A percentile compares a stretch with the other conserved stretches of the same genome.
phyloP scores from a whole-genome alignment of 352 stramenopile species.

The Aphanomyces euteiches region DNA sequence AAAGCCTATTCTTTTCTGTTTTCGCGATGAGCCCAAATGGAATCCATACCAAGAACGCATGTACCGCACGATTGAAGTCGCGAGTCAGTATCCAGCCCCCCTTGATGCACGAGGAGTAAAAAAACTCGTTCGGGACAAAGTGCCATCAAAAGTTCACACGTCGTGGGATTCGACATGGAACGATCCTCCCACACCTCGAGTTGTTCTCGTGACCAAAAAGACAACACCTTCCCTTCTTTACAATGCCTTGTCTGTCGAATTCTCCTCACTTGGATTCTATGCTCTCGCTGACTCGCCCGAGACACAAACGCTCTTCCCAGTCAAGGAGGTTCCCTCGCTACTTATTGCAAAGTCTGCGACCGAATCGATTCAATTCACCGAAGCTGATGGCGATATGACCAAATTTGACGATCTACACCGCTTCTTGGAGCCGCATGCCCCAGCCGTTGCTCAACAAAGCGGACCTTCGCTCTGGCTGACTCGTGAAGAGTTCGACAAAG shows the following conservation, averaged over 20 bases:
- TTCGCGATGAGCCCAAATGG: constrained; percentile 54
- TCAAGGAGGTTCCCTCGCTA: constrained; percentile 47
- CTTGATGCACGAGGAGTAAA: constrained; percentile 54
- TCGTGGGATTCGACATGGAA: constrained; percentile 31
- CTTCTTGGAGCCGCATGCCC: constrained; percentile 42
- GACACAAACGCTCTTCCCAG: constrained; percentile 36
- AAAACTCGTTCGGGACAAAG: constrained; percentile 56
- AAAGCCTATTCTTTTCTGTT: constrained; percentile 54
- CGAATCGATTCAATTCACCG: constrained; percentile 35
- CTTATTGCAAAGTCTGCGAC: constrained; percentile 45
- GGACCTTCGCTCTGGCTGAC: constrained; percentile 38
- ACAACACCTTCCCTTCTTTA: constrained; percentile 55
- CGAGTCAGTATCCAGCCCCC: constrained; percentile 38
- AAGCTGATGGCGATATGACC: constrained; percentile 45
- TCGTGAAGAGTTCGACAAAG: constrained; percentile 46
- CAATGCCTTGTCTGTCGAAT: constrained; percentile 56
- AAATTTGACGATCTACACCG: constrained; percentile 51
- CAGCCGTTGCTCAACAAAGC: constrained; percentile 28
- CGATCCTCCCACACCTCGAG: constrained; percentile 31
- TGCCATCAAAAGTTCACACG: constrained; percentile 51
- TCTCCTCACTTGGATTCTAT: constrained; percentile 50
- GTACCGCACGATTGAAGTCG: constrained; percentile 49
- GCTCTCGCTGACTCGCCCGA: constrained; percentile 38
- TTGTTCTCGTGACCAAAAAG: constrained; percentile 65
- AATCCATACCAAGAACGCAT: constrained; percentile 70